phyloP scores from a whole-genome alignment of 345 rosid species.

The Brassica juncea region DNA sequence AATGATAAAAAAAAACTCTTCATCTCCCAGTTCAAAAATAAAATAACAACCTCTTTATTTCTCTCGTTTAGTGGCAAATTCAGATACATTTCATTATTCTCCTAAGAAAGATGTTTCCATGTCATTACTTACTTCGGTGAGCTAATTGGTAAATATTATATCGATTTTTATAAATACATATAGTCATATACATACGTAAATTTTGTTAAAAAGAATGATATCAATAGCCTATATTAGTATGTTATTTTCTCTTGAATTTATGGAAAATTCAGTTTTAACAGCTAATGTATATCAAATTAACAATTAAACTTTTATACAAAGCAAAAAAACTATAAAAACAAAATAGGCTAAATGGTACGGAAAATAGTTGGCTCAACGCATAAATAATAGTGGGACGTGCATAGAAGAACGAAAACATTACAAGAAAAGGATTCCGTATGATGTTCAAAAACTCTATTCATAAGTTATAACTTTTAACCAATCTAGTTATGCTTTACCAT shows the following conservation, averaged over 20 bases:
- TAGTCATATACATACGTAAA: not conserved
- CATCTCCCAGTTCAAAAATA: not conserved
- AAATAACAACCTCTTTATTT: not conserved
- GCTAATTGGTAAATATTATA: not conserved
- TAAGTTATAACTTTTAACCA: not conserved
- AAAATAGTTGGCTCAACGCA: not conserved
- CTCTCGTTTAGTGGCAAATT: slow-evolving; percentile 25
- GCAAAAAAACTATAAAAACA: not conserved
- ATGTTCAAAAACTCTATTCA: not conserved
- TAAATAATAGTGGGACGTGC: not conserved
- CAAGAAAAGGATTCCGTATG: not conserved
- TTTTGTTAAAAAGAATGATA: not conserved
- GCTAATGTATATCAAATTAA: not conserved
- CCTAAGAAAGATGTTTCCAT: not conserved
- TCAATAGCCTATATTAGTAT: not conserved
- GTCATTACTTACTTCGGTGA: not conserved
- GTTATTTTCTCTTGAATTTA: not conserved
- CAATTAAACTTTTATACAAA: not conserved
- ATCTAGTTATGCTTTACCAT: not conserved
- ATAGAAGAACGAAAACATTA: not conserved
- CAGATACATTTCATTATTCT: not conserved
- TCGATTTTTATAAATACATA: not conserved
- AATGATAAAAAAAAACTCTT: not conserved
- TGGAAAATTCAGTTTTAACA: not conserved
- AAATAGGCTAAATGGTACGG: not conserved